Base-by-base conservation (phyloP, 768 basidiomycete species). In the Lactarius psammicola region DNA sequence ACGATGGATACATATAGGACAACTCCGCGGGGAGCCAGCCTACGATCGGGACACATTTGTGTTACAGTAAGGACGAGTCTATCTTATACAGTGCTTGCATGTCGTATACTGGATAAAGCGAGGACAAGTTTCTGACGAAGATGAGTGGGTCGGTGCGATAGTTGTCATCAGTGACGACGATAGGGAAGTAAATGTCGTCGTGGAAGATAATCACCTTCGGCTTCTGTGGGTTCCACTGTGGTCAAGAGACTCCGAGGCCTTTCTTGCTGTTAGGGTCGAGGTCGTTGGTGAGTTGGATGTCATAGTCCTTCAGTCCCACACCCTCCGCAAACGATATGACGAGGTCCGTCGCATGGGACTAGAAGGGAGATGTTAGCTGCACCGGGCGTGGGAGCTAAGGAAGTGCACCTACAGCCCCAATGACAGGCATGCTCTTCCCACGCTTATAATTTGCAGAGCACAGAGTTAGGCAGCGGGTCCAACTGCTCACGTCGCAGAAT, bases 241-340 rank as follows among this genome's bases (percentile, higher is more conserved):
- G 67, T 65, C 69, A 70, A 20, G 31, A 20, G 18, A 65, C n/a
- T 28, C 49, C 64, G 4, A 40, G 30, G 8, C 66, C 63, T 2
- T 30, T 31, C 30, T 33, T 30, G 26, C 58, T 67, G 26, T n/a
- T n/a, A 26, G 69, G 69, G 20, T 70, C 57, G 17, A 70, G 58
- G 20, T n/a, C 58, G 31, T 59, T 68, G 20, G 57, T 53, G 26
- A 70, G 68, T 17, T 36, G 56, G 26, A 70, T 59, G 30, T 63
- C 30, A 46, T 70, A 68, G 54, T 70, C 67, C 31, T 18, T 65
- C 31, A 70, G 46, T 46, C 60, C 63, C 15, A 63, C 64, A 0
- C 15, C 13, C 9, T 3, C 0, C 9, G 56, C 61, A 26, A 59
- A 65, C 9, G 67, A 38, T 20, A 53, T 62, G 11, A 56, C 1